A percentile compares a stretch with the other conserved stretches of the same genome.
phyloP scores from a whole-genome alignment of 345 rosid genomes.

The Microthlaspi erraticum region DNA sequence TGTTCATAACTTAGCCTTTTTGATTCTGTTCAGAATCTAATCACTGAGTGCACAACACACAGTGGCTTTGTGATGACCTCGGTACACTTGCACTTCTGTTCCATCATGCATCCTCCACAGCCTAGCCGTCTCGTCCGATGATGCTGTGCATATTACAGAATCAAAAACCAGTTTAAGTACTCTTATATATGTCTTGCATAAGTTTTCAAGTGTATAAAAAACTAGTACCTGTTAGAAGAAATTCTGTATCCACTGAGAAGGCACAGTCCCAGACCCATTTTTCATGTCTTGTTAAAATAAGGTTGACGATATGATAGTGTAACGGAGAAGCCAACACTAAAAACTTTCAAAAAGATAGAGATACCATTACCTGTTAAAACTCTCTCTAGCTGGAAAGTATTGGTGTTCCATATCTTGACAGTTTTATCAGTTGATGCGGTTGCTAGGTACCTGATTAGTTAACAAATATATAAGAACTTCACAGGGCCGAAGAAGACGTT shows the following conservation, averaged over 20 bases:
- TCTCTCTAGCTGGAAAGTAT: constrained; percentile 85
- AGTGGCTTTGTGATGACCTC: constrained; percentile 85
- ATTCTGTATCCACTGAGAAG: constrained; percentile 95
- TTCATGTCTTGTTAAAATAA: constrained; percentile 66
- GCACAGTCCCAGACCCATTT: constrained; percentile 99
- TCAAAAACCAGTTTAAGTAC: constrained; percentile 23
- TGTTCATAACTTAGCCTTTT: neutral
- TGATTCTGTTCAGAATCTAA: constrained; percentile 8
- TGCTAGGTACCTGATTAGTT: constrained; percentile 72
- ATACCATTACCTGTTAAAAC: constrained; percentile 62
- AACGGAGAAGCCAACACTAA: neutral
- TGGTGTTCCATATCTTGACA: constrained; percentile 95
- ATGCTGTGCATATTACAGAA: constrained; percentile 54
- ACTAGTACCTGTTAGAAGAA: constrained; percentile 75
- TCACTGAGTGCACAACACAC: constrained; percentile 91
- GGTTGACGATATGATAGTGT: neutral
- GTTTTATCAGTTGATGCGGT: constrained; percentile 94
- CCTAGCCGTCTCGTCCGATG: constrained; percentile 87
- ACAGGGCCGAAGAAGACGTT: neutral
- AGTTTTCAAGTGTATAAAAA: neutral
- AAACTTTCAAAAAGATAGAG: constrained; percentile 1
- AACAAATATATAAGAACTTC: constrained; percentile 11
- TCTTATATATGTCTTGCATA: neutral
- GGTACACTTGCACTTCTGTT: constrained; percentile 62
- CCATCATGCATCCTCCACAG: constrained; percentile 75